Percentiles rank a stretch among this genome's conserved stretches.
phyloP scores from a whole-genome alignment of 208 protist species.

The Acanthamoeba royreba region DNA sequence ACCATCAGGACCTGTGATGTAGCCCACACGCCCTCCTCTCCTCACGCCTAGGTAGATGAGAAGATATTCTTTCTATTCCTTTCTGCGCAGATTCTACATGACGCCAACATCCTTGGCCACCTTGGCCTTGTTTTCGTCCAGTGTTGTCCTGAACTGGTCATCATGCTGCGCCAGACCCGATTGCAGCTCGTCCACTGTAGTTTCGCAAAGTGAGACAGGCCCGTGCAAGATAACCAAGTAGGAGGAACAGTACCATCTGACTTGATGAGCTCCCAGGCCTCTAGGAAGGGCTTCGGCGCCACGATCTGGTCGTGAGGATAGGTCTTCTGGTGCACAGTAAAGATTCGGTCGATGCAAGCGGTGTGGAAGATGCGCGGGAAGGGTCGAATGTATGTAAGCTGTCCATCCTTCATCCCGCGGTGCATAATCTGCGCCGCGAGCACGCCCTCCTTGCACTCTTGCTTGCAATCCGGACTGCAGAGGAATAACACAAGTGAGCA shows the following conservation, averaged over 20 bases:
- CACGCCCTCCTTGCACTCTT: conserved; percentile 27
- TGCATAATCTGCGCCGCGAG: conserved; percentile 24
- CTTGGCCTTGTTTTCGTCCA: conserved; percentile 8
- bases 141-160: conserved; percentile 22
- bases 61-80: neutral
- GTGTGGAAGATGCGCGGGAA: conserved; percentile 19
- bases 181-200: neutral
- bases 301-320: neutral
- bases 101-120: conserved; percentile 26
- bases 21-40: too few relatives aligned
- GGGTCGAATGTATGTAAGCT: conserved; percentile 19
- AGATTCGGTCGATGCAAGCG: neutral
- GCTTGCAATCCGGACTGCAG: neutral
- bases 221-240: neutral
- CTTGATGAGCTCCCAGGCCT: conserved; percentile 4
- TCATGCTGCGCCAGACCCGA: conserved; percentile 8
- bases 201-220: neutral
- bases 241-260: neutral
- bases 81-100: neutral
- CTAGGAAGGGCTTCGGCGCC: neutral
- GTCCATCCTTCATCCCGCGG: neutral
- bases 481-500: too few relatives aligned
- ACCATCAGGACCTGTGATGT: too few relatives aligned
- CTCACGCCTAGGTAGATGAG: too few relatives aligned
- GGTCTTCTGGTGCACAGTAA: neutral